Evolutionary conservation across 1,284 basidiomycete species (phyloP), one percentile per base, ranked within the genome.

Genomic region (Xanthoconium separans): DNA sequence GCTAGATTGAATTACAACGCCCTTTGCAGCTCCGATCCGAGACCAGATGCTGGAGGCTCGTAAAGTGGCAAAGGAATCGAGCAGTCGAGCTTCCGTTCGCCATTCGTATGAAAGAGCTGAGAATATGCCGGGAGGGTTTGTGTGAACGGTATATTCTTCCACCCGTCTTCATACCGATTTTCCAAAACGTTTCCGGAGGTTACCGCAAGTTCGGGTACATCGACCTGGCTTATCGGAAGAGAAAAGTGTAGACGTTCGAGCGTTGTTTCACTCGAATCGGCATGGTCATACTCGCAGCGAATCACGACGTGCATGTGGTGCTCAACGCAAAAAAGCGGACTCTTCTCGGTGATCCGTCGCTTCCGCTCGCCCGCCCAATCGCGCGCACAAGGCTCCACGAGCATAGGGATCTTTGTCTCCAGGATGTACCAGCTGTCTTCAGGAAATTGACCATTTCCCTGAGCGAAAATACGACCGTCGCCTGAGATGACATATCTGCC

Each of bases 51-150:
- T 16, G 56, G 51, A 41, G 75, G 75, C 16, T 75, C 73, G 62
- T 91, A 91, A 15, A 80, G 73, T 0, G 89, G 89, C 20, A 90
- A 70, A 12, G 84, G 87, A n/a, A 71, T 70, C 15, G 78, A 81
- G 58, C 82, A 78, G 61, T 91, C 87, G 44, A 87, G 75, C 69
- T 82, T 87, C 49, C 79, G 77, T 53, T 89, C 83, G 18, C 90
- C 89, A 60, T 89, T 87, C 22, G 75, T 63, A 62, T 91, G 73
- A 69, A 84, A 92, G 18, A 92, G 75, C 56, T 89, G 85, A 2
- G 85, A 88, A 65, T 92, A 92, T 5, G 84, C 78, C 3, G 89
- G 90, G 15, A 91, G 79, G 29, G 66, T 70, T 12, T 72, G 71
- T 8, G 74, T 61, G 56, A 72, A 73, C 16, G 70, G 71, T 50